Evolutionary conservation across 345 rosid species (phyloP), one percentile per base, ranked within the genome.

Genomic region (Salix exigua): DNA sequence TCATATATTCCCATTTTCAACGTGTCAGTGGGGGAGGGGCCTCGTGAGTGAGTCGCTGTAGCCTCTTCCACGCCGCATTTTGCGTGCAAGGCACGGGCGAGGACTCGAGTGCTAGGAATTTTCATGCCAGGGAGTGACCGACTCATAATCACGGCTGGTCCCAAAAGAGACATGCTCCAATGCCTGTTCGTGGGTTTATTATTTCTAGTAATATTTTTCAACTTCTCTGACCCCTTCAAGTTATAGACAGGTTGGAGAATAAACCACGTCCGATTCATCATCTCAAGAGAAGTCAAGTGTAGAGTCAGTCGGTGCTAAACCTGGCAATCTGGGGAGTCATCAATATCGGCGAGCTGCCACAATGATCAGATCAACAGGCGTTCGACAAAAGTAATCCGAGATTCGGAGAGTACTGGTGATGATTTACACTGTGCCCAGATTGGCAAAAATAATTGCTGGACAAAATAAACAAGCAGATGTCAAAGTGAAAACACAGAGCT

Each of bases 401-500:
- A 2, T 6, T 18, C 16, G 21, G n/a, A 55, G 6, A 11, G 1
- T n/a, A n/a, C n/a, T n/a, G 62, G 62, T 55, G 62, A n/a, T n/a
- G 62, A 3, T 55, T 55, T 55, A n/a, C 62, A 11, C 12, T n/a
- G 62, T 55, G 23, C 26, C 62, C 62, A 55, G 62, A 55, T n/a
- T 21, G 62, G 62, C 62, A 9, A 2, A n/a, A n/a, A n/a, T 12
- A 55, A n/a, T 2, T 44, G 17, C 17, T 21, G 55, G 33, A 42
- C 14, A 74, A 37, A n/a, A 42, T 23, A 48, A 19, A 60, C 25
- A 51, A 42, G 68, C 2, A 11, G 19, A 48, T 17, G 79, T 48
- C 6, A 72, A 68, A 62, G 77, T 35, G 60, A 53, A 75, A 7
- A 74, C 50, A 48, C 68, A 30, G 85, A 35, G 50, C 50, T 66